Evolutionary conservation across 345 rosid species (phyloP).

Genomic region (Toxicodendron radicans): DNA sequence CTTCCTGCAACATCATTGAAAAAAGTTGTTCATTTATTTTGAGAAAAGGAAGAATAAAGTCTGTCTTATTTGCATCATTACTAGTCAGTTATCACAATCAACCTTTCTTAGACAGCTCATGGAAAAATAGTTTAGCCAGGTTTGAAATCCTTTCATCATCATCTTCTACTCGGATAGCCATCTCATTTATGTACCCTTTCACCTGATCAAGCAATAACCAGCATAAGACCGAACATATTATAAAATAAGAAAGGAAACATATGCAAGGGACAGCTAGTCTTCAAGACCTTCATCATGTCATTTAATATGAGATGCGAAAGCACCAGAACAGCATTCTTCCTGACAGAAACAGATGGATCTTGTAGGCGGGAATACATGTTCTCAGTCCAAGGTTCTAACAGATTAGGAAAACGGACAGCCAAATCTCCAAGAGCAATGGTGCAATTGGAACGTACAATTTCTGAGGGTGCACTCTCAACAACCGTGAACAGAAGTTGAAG

Average conservation of each 20-base stretch:
- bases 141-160: constrained; percentile 84
- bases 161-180: constrained; percentile 87
- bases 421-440: constrained; percentile 94
- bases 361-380: constrained; percentile 80
- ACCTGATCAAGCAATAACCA: constrained; percentile 56
- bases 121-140: constrained; percentile 89
- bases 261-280: constrained; percentile 18
- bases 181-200: constrained; percentile 90
- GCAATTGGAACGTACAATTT: constrained; percentile 91
- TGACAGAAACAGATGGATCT: constrained; percentile 76
- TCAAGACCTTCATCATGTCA: constrained; percentile 97
- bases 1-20: constrained; percentile 57
- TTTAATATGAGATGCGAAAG: constrained; percentile 97
- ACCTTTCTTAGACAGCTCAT: constrained; percentile 97
- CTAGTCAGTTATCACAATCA: constrained; percentile 6
- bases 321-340: constrained; percentile 97
- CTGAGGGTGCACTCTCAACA: constrained; percentile 91
- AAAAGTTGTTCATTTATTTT: constrained; percentile 23
- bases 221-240: constrained; percentile 25
- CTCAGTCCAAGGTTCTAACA: constrained; percentile 97
- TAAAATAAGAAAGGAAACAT: constrained; percentile 15
- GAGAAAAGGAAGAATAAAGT: constrained; percentile 3
- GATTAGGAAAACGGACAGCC: constrained; percentile 96
- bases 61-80: background rate
- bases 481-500: constrained; percentile 98